These are phyloP conservation scores for Pezicula radicicola DNA, from an alignment of 2,329 filamentous ascomycete genomes.

Conservation along the genomic window DNA sequence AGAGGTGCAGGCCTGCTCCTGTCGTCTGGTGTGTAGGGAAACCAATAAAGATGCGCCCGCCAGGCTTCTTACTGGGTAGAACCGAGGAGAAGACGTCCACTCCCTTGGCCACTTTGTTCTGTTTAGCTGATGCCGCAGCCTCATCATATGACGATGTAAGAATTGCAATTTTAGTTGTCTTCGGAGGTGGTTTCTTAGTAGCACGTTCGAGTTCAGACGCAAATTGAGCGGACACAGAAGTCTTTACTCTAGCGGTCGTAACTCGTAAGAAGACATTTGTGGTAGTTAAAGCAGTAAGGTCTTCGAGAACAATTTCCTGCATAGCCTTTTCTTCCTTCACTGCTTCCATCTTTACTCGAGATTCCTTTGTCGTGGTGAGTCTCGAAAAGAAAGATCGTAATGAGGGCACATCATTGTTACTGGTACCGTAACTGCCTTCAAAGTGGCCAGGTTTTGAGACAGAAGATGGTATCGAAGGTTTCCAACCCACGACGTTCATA, in stretches of 20 bases:
- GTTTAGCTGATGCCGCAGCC: conserved; percentile 52
- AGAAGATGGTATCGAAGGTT: conserved; percentile 48
- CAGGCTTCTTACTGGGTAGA: conserved; percentile 76
- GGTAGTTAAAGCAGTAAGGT: conserved; percentile 66
- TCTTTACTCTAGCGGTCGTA: conserved; percentile 78
- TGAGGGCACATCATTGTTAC: conserved; percentile 53
- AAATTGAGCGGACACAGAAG: conserved; percentile 69
- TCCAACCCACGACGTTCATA: conserved; percentile 87
- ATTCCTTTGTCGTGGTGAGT: conserved; percentile 59
- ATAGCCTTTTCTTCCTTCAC: conserved; percentile 60
- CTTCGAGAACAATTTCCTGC: conserved; percentile 63
- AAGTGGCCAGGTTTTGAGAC: conserved; percentile 22
- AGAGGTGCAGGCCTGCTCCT: conserved; percentile 88
- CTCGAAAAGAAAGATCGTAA: conserved; percentile 78
- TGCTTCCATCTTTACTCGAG: conserved; percentile 48
- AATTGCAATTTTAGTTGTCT: conserved; percentile 79
- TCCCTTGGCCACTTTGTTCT: conserved; percentile 49
- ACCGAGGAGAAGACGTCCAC: conserved; percentile 88
- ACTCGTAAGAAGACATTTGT: conserved; percentile 87
- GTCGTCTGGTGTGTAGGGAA: conserved; percentile 98
- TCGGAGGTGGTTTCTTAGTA: conserved; percentile 95
- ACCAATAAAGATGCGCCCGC: conserved; percentile 90
- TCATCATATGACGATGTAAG: conserved; percentile 91
- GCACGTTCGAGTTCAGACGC: conserved; percentile 87
- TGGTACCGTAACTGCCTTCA: conserved; percentile 38